These are phyloP conservation scores for Colletotrichum costaricense DNA, from an alignment of 2,329 filamentous ascomycete genomes.

Conservation along the genomic window DNA sequence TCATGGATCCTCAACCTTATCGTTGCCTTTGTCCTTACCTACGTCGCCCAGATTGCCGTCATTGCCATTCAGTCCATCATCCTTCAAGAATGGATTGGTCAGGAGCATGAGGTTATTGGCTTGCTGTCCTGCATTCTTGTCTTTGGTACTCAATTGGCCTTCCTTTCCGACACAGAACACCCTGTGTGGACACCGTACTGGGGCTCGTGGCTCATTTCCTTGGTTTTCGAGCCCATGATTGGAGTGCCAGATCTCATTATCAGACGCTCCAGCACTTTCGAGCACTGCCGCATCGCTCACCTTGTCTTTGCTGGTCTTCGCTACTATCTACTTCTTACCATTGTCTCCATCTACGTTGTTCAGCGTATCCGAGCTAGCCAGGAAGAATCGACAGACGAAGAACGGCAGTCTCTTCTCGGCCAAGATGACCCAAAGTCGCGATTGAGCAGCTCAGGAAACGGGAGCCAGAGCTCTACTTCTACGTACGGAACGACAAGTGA, in stretches of 20 bases:
- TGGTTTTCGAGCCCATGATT: constrained; percentile 65
- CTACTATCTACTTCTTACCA: constrained; percentile 29
- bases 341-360: constrained; percentile 28
- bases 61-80: constrained; percentile 51
- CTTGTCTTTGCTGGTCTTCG: constrained; percentile 30
- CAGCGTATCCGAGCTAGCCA: constrained; percentile 32
- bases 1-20: constrained; percentile 55
- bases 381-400: constrained; percentile 58
- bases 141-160: constrained; percentile 71
- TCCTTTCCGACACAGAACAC: constrained; percentile 60
- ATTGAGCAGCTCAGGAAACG: constrained; percentile 38
- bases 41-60: constrained; percentile 57
- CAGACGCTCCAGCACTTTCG: constrained; percentile 40
- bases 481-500: constrained; percentile 57
- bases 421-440: constrained; percentile 41
- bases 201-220: constrained; percentile 70
- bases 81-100: constrained; percentile 51
- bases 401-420: constrained; percentile 66
- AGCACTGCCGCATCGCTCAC: constrained; percentile 30
- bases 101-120: constrained; percentile 65
- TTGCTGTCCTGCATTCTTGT: constrained; percentile 70
- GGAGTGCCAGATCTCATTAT: constrained; percentile 44
- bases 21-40: constrained; percentile 56
- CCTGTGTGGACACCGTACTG: constrained; percentile 73
- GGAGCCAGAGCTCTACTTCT: constrained; percentile 39